Conservation (phyloP, 2,329 filamentous ascomycete species). For the Macrophomina pseudophaseolina region DNA sequence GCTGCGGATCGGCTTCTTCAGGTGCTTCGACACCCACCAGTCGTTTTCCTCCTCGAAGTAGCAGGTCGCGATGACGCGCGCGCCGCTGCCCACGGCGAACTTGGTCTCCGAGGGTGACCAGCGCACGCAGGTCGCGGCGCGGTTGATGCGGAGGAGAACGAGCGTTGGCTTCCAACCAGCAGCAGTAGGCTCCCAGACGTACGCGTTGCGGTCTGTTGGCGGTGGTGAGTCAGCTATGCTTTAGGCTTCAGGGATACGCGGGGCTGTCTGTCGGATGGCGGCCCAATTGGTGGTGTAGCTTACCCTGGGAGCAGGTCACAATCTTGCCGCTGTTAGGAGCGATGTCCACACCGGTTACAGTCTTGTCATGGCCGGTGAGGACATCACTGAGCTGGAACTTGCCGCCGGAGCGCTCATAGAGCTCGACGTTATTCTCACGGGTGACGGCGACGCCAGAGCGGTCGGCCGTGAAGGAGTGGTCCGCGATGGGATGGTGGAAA, state of each 20-base stretch:
- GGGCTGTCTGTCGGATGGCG: neutral
- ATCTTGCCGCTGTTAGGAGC: conserved; percentile 89
- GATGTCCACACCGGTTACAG: conserved; percentile 94
- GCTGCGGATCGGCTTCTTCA: conserved; percentile 98
- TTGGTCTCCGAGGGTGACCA: conserved; percentile 98
- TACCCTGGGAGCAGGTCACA: conserved; percentile 95
- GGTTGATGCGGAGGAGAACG: conserved; percentile 94
- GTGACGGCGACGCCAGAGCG: conserved; percentile 87
- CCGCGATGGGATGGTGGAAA: conserved; percentile 93
- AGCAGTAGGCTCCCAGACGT: conserved; percentile 96
- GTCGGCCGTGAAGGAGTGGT: conserved; percentile 97
- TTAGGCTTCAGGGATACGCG: conserved; percentile 6
- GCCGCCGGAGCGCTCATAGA: conserved; percentile 76
- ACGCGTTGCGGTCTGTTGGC: conserved; percentile 83
- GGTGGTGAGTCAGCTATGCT: conserved; percentile 29
- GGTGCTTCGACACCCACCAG: conserved; percentile 99
- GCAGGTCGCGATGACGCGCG: conserved; percentile 93
- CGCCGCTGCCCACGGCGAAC: conserved; percentile 95
- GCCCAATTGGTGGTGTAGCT: conserved; percentile 29
- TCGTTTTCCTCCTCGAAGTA: conserved; percentile 99
- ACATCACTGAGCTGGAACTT: conserved; percentile 87
- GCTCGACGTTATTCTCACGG: conserved; percentile 86
- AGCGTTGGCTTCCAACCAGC: conserved; percentile 95
- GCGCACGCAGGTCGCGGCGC: conserved; percentile 93
- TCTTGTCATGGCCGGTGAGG: conserved; percentile 96